phyloP scores from a whole-genome alignment of 352 stramenopile genomes.

The Phytophthora ramorum region DNA sequence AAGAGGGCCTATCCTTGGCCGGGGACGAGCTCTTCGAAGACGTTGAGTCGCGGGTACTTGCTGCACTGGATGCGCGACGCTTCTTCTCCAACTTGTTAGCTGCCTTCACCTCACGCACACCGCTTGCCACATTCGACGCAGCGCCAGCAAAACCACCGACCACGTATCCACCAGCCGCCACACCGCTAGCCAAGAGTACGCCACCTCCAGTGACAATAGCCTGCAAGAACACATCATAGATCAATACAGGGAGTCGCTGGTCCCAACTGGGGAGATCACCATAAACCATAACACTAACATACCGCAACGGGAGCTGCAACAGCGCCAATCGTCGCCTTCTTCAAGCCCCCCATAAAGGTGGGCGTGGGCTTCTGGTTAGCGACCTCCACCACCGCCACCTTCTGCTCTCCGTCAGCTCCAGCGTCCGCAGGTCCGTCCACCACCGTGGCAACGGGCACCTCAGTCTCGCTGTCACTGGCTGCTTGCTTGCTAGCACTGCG shows the following conservation, averaged over 20 bases:
- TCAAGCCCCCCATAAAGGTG: constrained; percentile 86
- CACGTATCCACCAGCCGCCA: constrained; percentile 79
- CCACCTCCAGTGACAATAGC: constrained; percentile 79
- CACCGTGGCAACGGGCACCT: constrained; percentile 27
- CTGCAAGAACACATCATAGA: constrained; percentile 32
- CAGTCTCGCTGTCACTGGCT: constrained; percentile 49
- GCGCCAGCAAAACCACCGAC: constrained; percentile 86
- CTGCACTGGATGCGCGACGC: constrained; percentile 45
- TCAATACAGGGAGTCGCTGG: constrained; percentile 8
- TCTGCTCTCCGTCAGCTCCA: constrained; percentile 32
- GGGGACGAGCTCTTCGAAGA: constrained; percentile 36
- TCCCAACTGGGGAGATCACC: not conserved
- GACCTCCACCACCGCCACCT: constrained; percentile 27
- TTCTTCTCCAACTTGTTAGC: constrained; percentile 80
- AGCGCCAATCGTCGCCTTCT: constrained; percentile 86
- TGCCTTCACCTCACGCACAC: constrained; percentile 83
- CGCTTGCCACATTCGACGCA: constrained; percentile 82
- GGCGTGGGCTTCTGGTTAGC: constrained; percentile 75
- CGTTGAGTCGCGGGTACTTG: constrained; percentile 36
- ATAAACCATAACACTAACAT: constrained; percentile 21
- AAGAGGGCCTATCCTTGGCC: not conserved
- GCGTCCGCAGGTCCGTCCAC: constrained; percentile 15
- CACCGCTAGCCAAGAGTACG: constrained; percentile 78
- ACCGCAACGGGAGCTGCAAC: constrained; percentile 84
- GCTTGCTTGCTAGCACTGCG: constrained; percentile 56